Evolutionary conservation across 2,329 filamentous ascomycete species (phyloP).

Genomic region (Magnaporthiopsis rhizophila): DNA sequence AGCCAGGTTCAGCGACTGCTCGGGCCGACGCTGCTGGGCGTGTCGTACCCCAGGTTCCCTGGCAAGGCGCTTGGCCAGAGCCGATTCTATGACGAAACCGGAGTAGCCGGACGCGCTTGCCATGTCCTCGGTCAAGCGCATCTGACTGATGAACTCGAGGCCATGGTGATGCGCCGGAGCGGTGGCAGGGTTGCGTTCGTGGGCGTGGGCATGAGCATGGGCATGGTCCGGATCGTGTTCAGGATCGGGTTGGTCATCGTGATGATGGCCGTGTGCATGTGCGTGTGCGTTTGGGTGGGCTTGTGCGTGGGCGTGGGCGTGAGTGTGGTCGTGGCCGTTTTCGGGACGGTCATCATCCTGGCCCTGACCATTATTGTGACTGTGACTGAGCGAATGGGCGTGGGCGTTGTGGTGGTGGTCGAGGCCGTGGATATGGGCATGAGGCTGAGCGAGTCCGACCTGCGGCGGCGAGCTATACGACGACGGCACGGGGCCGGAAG

Average conservation of each 20-base stretch:
- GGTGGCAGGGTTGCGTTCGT: conserved; percentile 19
- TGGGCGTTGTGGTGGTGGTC: conserved; percentile 10
- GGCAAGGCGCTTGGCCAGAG: conserved; percentile 46
- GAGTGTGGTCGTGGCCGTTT: neutral
- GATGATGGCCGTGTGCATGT: conserved; percentile 16
- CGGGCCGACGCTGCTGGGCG: conserved; percentile 43
- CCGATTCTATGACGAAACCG: conserved; percentile 41
- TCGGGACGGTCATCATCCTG: conserved; percentile 11
- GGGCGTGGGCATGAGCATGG: conserved; percentile 3
- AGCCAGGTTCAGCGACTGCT: conserved; percentile 46
- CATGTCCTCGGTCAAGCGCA: conserved; percentile 37
- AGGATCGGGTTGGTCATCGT: conserved; percentile 16
- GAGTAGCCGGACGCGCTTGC: conserved; percentile 39
- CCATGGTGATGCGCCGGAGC: conserved; percentile 9
- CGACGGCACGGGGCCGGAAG: neutral
- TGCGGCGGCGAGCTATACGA: conserved; percentile 7
- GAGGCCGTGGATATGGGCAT: neutral
- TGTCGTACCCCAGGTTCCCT: conserved; percentile 39
- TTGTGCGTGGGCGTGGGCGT: conserved; percentile 2
- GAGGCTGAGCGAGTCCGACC: conserved; percentile 1
- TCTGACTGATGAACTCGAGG: conserved; percentile 10
- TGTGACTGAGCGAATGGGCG: conserved; percentile 17
- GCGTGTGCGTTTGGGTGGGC: conserved; percentile 11
- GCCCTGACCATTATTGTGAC: conserved; percentile 17
- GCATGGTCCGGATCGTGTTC: conserved; percentile 14